Percentiles rank a stretch among this genome's conserved stretches.
phyloP scores from a whole-genome alignment of 129 eudicot species.

The Chrysanthemum makinoi region DNA sequence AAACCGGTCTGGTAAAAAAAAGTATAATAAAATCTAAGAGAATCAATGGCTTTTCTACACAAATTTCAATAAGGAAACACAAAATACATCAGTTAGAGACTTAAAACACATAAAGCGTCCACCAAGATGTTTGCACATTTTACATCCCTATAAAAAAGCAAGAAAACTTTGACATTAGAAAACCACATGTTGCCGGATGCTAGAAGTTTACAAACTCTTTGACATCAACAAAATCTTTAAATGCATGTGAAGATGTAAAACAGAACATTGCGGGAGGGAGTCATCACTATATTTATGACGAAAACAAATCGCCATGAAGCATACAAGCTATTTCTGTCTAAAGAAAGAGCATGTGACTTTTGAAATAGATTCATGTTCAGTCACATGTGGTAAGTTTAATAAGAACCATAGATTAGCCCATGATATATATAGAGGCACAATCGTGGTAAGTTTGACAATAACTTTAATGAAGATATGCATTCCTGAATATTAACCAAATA shows the following conservation, averaged over 20 bases:
- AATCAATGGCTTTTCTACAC: no score
- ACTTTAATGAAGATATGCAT: conserved; percentile 3
- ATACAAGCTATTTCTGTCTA: not conserved
- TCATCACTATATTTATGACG: not conserved
- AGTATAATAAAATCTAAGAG: no score
- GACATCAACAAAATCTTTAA: conserved; percentile 8
- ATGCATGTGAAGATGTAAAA: not conserved
- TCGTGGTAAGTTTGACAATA: not conserved
- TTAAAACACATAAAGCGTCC: no score
- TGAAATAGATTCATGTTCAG: no score
- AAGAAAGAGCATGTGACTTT: not conserved
- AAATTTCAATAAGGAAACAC: no score
- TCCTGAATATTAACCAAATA: conserved; percentile 3
- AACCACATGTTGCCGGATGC: conserved; percentile 6
- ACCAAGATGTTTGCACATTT: conserved; percentile 95
- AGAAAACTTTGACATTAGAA: conserved; percentile 11
- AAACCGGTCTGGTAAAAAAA: no score
- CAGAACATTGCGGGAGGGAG: not conserved
- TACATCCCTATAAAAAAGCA: conserved; percentile 66
- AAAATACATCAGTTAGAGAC: no score
- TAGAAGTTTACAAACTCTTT: conserved; percentile 1
- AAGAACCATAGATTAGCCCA: not conserved
- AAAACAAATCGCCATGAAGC: not conserved
- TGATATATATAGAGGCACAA: not conserved
- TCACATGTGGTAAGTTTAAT: not conserved